A percentile compares a stretch with the other conserved stretches of the same genome.
These are phyloP conservation scores for Austroboletus festivus DNA, from an alignment of 768 basidiomycete genomes.

Conservation along the genomic window DNA sequence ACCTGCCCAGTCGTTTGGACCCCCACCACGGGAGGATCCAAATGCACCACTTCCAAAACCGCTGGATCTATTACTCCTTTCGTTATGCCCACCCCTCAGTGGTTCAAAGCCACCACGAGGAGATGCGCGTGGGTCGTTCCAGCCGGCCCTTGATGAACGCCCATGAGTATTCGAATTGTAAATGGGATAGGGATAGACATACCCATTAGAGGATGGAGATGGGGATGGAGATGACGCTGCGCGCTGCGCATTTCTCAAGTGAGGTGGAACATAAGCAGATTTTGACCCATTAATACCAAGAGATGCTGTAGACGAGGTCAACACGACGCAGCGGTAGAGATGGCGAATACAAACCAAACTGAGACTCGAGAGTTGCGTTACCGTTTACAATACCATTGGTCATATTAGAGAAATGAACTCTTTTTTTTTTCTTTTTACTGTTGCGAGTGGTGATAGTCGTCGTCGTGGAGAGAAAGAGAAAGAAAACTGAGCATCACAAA, in stretches of 20 bases:
- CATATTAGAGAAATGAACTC: constrained; percentile 59
- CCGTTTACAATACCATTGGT: constrained; percentile 90
- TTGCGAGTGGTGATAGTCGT: background rate
- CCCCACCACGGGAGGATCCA: constrained; percentile 34
- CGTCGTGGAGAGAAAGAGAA: constrained; percentile 28
- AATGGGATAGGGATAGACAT: constrained; percentile 24
- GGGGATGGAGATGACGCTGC: constrained; percentile 57
- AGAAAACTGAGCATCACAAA: constrained; percentile 13
- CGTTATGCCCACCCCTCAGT: constrained; percentile 40
- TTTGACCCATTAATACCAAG: constrained; percentile 67
- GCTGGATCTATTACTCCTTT: constrained; percentile 34
- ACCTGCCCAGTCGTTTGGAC: background rate
- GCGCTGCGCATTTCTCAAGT: constrained; percentile 83
- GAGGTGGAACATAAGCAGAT: constrained; percentile 87
- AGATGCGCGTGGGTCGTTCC: constrained; percentile 71
- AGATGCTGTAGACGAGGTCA: constrained; percentile 49
- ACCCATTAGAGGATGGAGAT: constrained; percentile 49
- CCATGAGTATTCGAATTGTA: constrained; percentile 13
- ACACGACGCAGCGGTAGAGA: background rate
- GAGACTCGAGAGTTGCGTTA: constrained; percentile 65
- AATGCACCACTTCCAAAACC: constrained; percentile 41
- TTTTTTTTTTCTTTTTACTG: constrained; percentile 24
- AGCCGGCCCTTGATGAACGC: constrained; percentile 52
- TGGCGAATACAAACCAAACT: constrained; percentile 58
- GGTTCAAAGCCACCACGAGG: constrained; percentile 49